Evolutionary conservation across 768 basidiomycete genomes (phyloP), one percentile per base, ranked within the genome.

Genomic region (Termitomyces bulborhizus): DNA sequence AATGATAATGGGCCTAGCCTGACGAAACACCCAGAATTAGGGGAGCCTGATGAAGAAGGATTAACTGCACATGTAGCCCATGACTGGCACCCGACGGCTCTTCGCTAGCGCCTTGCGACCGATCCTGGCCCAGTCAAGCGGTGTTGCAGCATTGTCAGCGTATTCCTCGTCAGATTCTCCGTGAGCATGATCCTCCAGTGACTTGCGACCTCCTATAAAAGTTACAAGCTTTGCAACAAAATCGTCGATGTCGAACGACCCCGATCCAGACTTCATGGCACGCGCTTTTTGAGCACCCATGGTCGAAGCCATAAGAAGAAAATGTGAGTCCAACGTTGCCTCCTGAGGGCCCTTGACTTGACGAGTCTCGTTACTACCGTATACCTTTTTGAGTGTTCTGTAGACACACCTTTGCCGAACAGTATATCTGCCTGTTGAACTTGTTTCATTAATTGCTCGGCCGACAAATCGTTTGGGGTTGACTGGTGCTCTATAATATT

Each of bases 1-100:
- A 92, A 76, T 0, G 85, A 85, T 12, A 99, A 75, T 18, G 97
- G 96, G 1, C 97, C 97, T 26, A 94, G 78, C 93, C 96, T 98
- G 57, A 29, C n/a, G 15, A 54, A 16, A 15, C 37, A 18, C 63
- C 64, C 61, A 66, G 59, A 46, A 43, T 24, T 57, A 29, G 37
- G 32, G 49, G 13, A 39, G 41, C 18, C 12, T 34, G n/a, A 31
- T 18, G 40, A 24, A 39, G 18, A 37, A 36, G 26, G 43, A 32
- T 41, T 24, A 26, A 34, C 42, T 83, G 65, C 63, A 95, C 97
- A 98, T 95, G 70, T 95, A 95, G 51, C 92, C 88, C 61, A 91
- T 81, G 6, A 81, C 84, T 1, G 90, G 86, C 3, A 86, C 90
- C 29, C 94, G 78, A 59, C 84, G 79, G 60, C 86, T 93, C 65